Percentiles rank a stretch among this genome's conserved stretches.
These are phyloP conservation scores for Kluyveromyces starmeri DNA, from an alignment of 805 yeast genomes.

Conservation along the genomic window DNA sequence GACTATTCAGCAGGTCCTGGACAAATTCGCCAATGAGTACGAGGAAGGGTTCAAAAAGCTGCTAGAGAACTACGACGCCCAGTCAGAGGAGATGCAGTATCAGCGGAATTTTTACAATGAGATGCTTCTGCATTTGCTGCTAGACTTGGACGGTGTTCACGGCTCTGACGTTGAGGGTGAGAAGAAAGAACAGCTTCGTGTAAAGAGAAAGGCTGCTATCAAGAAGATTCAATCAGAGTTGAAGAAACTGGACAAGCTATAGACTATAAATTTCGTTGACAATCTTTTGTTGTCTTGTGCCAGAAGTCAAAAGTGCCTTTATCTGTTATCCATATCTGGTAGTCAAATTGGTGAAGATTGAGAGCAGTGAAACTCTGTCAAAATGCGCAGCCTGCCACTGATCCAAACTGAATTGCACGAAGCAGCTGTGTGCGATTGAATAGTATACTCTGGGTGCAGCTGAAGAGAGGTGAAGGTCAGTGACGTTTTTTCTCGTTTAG, in stretches of 20 bases:
- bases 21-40: conserved; percentile 22
- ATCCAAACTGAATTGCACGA: no score
- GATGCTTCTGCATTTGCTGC: conserved; percentile 53
- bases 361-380: no score
- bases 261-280: no score
- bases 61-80: conserved; percentile 14
- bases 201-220: conserved; percentile 50
- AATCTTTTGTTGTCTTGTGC: no score
- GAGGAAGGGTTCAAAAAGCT: conserved; percentile 16
- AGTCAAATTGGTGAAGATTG: no score
- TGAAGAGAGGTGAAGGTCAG: no score
- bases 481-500: no score
- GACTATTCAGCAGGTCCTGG: conserved; percentile 19
- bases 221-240: conserved; percentile 52
- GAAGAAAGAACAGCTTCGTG: conserved; percentile 40
- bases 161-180: conserved; percentile 31
- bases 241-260: conserved; percentile 41
- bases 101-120: conserved; percentile 56
- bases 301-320: no score
- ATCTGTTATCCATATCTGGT: background rate
- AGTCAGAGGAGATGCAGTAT: conserved; percentile 30
- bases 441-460: no score
- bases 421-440: no score
- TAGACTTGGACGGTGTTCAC: conserved; percentile 60
- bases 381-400: no score